phyloP scores from a whole-genome alignment of 352 stramenopile genomes.

The Albugo laibachii region DNA sequence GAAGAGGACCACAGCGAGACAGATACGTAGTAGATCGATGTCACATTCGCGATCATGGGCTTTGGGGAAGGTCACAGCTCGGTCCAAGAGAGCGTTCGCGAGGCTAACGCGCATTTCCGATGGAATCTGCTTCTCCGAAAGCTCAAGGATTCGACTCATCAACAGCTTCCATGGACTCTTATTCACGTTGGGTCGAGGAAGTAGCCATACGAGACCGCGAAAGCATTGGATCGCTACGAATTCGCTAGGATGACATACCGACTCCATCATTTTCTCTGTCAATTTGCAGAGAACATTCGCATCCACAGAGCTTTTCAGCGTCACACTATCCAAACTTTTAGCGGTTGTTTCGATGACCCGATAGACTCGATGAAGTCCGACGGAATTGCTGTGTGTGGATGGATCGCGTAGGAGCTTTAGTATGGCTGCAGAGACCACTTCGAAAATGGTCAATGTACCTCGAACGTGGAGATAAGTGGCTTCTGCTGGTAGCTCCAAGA shows the following conservation, averaged over 20 bases:
- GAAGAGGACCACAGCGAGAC: slow-evolving; percentile 21
- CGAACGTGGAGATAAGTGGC: slow-evolving; percentile 7
- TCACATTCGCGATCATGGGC: slow-evolving; percentile 19
- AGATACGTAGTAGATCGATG: slow-evolving; percentile 22
- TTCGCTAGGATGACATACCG: slow-evolving; percentile 20
- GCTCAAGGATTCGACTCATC: slow-evolving; percentile 18
- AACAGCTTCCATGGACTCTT: slow-evolving; percentile 19
- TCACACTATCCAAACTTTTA: not conserved
- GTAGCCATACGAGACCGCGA: slow-evolving; percentile 45
- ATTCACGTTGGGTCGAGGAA: slow-evolving; percentile 13
- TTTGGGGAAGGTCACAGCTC: slow-evolving; percentile 25
- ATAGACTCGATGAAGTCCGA: slow-evolving; percentile 19
- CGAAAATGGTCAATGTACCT: slow-evolving; percentile 27
- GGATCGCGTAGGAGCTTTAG: slow-evolving; percentile 16
- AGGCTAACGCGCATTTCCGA: slow-evolving; percentile 30
- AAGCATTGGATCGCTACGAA: slow-evolving; percentile 41
- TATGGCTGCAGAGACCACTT: slow-evolving; percentile 23
- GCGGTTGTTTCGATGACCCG: slow-evolving; percentile 2
- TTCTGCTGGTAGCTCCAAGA: slow-evolving; percentile 12
- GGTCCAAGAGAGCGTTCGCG: slow-evolving; percentile 35
- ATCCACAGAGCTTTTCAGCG: slow-evolving; percentile 5
- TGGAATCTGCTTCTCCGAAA: slow-evolving; percentile 25
- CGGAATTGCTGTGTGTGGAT: slow-evolving; percentile 2
- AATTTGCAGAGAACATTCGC: slow-evolving; percentile 30
- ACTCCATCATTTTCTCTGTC: slow-evolving; percentile 18